Conservation (phyloP, 208 protist genomes). For the Paratrypanosoma confusum region DNA sequence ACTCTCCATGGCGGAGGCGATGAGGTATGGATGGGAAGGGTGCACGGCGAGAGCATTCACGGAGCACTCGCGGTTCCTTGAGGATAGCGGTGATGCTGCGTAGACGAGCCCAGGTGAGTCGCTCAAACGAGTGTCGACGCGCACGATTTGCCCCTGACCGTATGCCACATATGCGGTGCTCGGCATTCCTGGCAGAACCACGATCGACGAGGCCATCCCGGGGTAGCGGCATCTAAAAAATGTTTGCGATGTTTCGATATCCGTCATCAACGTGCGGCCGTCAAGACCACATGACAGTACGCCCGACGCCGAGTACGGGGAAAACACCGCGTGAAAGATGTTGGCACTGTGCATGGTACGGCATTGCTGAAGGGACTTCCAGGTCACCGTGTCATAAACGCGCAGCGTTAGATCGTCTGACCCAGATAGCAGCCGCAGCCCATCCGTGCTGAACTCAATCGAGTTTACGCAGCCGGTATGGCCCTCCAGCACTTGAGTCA, state of each 20-base stretch:
- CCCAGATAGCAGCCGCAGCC: conserved; percentile 24
- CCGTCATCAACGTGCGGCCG: conserved; percentile 21
- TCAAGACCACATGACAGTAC: conserved; percentile 30
- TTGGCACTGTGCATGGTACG: conserved; percentile 27
- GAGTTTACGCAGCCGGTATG: conserved; percentile 49
- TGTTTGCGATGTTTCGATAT: conserved; percentile 14
- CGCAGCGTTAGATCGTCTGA: conserved; percentile 32
- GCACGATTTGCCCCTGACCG: conserved; percentile 17
- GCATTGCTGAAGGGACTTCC: conserved; percentile 6
- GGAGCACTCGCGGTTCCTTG: not conserved
- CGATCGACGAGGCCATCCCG: conserved; percentile 19
- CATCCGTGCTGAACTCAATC: conserved; percentile 15
- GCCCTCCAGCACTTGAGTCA: conserved; percentile 11
- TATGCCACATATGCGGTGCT: conserved; percentile 28
- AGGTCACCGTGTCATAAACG: conserved; percentile 23
- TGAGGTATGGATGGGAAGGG: conserved; percentile 21
- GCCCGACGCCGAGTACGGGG: conserved; percentile 7
- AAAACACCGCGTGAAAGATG: conserved; percentile 42
- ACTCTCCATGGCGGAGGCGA: conserved; percentile 24
- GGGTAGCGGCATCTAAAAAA: conserved; percentile 6
- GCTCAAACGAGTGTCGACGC: conserved; percentile 22
- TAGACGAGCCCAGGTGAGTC: not conserved
- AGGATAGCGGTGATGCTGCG: not conserved
- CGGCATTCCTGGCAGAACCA: conserved; percentile 13
- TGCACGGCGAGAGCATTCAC: conserved; percentile 21